Percentiles rank a stretch among this genome's conserved stretches.
Evolutionary conservation across 257 asterid species (phyloP).

Genomic region (Solanum chaucha): DNA sequence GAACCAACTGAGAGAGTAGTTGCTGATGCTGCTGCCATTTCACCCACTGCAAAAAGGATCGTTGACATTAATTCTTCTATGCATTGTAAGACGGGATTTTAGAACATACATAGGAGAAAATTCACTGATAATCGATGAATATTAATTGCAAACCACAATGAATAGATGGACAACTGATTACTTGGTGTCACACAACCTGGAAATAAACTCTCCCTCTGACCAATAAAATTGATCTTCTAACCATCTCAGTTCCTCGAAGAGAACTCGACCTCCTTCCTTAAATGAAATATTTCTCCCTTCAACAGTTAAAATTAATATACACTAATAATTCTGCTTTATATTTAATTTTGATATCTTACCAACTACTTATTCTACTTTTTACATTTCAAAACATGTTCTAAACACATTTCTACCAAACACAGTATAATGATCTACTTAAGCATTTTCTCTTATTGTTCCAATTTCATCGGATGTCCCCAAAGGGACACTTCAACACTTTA

Average conservation of each 20-base stretch:
- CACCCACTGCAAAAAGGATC: background rate
- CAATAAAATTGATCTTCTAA: background rate
- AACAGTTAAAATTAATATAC: background rate
- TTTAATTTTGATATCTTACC: background rate
- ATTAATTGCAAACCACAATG: background rate
- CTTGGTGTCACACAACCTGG: background rate
- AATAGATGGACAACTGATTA: background rate
- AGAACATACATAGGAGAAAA: background rate
- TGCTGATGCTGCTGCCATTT: conserved; percentile 14
- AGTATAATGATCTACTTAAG: background rate
- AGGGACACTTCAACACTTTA: background rate
- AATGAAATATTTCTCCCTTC: background rate
- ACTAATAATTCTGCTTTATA: background rate
- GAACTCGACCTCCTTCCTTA: background rate
- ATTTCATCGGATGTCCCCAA: background rate
- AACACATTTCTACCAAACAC: background rate
- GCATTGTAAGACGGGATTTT: background rate
- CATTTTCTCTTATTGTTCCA: background rate
- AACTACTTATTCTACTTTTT: background rate
- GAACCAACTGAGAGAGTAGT: conserved; percentile 7
- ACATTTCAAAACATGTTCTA: background rate
- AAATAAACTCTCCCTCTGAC: background rate
- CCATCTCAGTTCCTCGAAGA: background rate
- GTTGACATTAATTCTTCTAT: background rate
- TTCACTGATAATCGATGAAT: background rate